Percentiles rank a stretch among this genome's conserved stretches.
Conservation (phyloP, 225 moss, liverwort and hornwort genomes). For the Rhytidiadelphus loreus region DNA sequence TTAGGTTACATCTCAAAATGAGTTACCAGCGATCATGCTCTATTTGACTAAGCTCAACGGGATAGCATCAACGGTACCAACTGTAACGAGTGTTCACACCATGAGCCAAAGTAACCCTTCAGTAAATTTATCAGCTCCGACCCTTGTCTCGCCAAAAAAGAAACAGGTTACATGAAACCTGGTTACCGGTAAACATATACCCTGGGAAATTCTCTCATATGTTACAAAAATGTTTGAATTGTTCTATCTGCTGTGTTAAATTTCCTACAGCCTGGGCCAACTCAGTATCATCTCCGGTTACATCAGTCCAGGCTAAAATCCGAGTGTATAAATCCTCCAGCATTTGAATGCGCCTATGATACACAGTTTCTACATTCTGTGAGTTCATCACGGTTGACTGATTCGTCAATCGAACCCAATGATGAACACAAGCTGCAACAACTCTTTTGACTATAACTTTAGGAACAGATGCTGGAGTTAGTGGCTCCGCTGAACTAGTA, state of each 20-base stretch:
- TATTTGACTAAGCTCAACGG: not conserved
- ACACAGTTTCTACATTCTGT: not conserved
- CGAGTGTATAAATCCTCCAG: constrained; percentile 13
- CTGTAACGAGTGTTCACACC: not conserved
- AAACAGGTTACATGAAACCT: not conserved
- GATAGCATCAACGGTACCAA: not conserved
- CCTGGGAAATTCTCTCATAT: not conserved
- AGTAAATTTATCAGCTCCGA: not conserved
- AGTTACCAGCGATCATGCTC: not conserved
- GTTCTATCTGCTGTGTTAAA: constrained; percentile 5
- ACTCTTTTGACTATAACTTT: not conserved
- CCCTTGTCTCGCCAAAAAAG: not conserved
- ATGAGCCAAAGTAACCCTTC: not conserved
- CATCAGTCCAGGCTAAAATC: constrained; percentile 8
- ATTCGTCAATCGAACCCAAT: constrained; percentile 17
- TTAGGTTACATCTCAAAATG: not conserved
- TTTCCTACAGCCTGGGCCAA: constrained; percentile 2
- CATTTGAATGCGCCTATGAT: constrained; percentile 6
- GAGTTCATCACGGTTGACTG: not conserved
- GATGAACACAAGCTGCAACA: constrained; percentile 22
- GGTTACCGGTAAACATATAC: not conserved
- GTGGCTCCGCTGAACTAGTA: not conserved
- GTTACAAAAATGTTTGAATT: constrained; percentile 5
- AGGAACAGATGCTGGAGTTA: not conserved
- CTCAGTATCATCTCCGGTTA: not conserved